phyloP scores from a whole-genome alignment of 2,329 filamentous ascomycete species.

The Metarhizium rileyi region DNA sequence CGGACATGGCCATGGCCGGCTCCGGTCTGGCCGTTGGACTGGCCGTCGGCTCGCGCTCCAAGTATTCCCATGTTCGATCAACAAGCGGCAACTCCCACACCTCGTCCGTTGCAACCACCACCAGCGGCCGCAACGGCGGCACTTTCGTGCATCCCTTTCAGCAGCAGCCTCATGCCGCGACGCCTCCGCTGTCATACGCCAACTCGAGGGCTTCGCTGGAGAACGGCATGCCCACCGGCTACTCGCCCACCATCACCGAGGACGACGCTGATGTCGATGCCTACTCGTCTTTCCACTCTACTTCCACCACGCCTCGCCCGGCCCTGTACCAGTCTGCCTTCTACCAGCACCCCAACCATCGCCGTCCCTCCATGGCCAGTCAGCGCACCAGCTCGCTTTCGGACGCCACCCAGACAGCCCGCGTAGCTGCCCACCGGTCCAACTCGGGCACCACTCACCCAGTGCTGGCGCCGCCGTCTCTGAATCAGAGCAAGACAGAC shows the following conservation, averaged over 20 bases:
- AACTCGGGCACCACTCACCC: constrained; percentile 20
- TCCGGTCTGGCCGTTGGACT: constrained; percentile 5
- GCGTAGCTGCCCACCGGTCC: constrained; percentile 18
- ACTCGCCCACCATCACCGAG: constrained; percentile 46
- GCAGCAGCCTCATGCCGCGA: constrained; percentile 51
- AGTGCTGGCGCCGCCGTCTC: constrained; percentile 30
- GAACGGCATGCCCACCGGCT: constrained; percentile 23
- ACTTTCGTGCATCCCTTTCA: constrained; percentile 56
- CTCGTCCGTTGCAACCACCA: constrained; percentile 42
- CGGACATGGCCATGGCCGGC: constrained; percentile 21
- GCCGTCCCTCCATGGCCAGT: constrained; percentile 21
- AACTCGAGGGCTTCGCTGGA: constrained; percentile 45
- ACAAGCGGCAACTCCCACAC: constrained; percentile 48
- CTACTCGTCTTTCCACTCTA: constrained; percentile 9
- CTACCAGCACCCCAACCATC: constrained; percentile 12
- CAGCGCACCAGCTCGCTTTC: constrained; percentile 25
- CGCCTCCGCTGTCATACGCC: constrained; percentile 49
- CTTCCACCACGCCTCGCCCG: constrained; percentile 5
- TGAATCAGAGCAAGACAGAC: constrained; percentile 36
- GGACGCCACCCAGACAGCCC: constrained; percentile 21
- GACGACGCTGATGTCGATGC: constrained; percentile 33
- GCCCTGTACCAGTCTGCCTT: constrained; percentile 7
- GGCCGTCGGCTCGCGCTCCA: constrained; percentile 12
- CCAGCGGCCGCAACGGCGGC: constrained; percentile 36
- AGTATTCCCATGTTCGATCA: constrained; percentile 47